phyloP scores from a whole-genome alignment of 257 asterid genomes.

The Anisodus acutangulus region DNA sequence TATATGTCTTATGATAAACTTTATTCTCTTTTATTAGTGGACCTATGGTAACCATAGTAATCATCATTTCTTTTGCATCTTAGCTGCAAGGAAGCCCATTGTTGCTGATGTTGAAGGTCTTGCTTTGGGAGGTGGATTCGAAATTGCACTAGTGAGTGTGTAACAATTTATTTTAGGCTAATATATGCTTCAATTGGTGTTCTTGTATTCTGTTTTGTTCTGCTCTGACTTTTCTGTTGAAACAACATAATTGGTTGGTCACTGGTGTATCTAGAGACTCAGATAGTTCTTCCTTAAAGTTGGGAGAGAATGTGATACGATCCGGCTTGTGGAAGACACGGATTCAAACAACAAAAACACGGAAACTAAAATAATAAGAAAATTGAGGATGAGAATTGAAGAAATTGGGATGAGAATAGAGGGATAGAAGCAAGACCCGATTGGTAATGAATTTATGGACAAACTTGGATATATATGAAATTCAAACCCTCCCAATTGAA shows the following conservation, averaged over 20 bases:
- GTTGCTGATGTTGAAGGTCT: conserved; percentile 99
- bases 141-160: conserved; percentile 81
- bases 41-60: background rate
- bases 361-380: too few relatives aligned
- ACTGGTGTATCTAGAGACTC: conserved; percentile 8
- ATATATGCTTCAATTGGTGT: background rate
- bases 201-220: background rate
- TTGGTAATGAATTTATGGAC: too few relatives aligned
- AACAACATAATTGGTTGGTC: conserved; percentile 16
- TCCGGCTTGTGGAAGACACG: too few relatives aligned
- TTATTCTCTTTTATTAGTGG: background rate
- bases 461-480: too few relatives aligned
- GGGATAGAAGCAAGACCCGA: too few relatives aligned
- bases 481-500: too few relatives aligned
- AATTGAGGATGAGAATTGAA: too few relatives aligned
- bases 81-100: conserved; percentile 88
- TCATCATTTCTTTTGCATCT: conserved; percentile 26
- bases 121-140: conserved; percentile 97
- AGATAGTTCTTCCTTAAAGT: background rate
- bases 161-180: background rate
- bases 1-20: background rate
- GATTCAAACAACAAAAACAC: too few relatives aligned
- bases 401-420: too few relatives aligned
- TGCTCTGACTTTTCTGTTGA: conserved; percentile 6
- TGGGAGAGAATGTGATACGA: background rate